Base-by-base conservation (phyloP, 805 yeast genomes). In the Schwanniomyces sp. region DNA sequence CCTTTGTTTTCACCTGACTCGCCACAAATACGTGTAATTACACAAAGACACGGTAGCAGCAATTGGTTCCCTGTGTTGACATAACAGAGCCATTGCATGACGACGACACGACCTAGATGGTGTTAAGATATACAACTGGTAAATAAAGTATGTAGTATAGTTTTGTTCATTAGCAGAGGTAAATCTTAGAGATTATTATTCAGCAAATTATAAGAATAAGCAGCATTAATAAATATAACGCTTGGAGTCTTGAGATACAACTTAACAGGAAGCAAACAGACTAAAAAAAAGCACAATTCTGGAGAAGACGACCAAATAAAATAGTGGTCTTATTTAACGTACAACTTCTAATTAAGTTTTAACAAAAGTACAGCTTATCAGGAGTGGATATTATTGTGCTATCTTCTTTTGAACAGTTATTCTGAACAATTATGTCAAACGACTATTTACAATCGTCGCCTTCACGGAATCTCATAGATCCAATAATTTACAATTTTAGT, bases 401-500 rank as follows among this genome's bases (percentile, higher is more conserved):
- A 21, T 21, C 24, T 5, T 21, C 24, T 21, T 17, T 4, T 41
- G 36, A 41, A 30, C 5, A 28, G 10, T 10, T 17, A 18, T n/a
- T 14, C 7, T n/a, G 17, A 28, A 26, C 27, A 26, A 32, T 17
- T 14, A 64, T 65, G 70, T 55, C 67, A 18, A 61, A 63, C 60
- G 63, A 59, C 24, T 63, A 55, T 46, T 54, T 65, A 40, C 66
- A 59, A 24, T 69, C 73, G 40, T 70, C 75, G 10, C 76, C 76
- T 11, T 62, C 72, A 14, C 51, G 63, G 27, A 53, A 55, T 43
- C 49, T 57, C 25, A 63, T 67, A 26, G 76, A 71, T 45, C 74
- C 72, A 18, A 57, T 63, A 43, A 66, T 70, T 43, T 68, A 70
- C 44, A 49, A 49, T 43, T 37, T 37, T 26, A 37, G 16, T 14